Evolutionary conservation across 257 asterid species (phyloP), one percentile per base, ranked within the genome.

Genomic region (Ilex asprella): DNA sequence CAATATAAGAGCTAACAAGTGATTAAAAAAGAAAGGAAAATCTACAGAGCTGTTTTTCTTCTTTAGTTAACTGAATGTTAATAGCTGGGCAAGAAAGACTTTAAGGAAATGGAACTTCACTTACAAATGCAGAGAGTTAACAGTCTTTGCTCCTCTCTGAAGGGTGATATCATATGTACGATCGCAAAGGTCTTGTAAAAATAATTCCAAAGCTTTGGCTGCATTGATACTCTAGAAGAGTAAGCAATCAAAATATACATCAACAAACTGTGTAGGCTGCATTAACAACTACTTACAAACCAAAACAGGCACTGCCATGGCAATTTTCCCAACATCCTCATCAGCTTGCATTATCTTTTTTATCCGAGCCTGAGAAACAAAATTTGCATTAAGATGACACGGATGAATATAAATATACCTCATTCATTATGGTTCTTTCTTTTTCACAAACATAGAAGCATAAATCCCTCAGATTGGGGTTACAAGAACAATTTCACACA

Each of bases 101-200:
- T 11, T 60, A 63, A 41, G 63, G 61, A 56, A 64, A 57, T n/a
- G 44, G 47, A 46, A 57, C 56, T 58, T 43, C 66, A 82, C 95
- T 88, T 76, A 88, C 98, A 91, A 69, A 74, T 91, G 96, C 85
- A 88, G 59, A 21, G 98, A 79, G 68, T 63, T 87, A 64, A 91
- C 96, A 75, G 98, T 91, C 76, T 91, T 91, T 49, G 98, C 98
- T 62, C 98, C 98, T 79, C 94, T 80, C 79, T 81, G 85, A 69
- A 91, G 76, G 35, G 98, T 91, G 65, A 91, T 84, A 82, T 84
- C 96, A 77, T 91, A 88, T 30, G 98, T 91, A 50, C 95, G 94
- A 74, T 88, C 98, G 80, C 98, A 91, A 29, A 91, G 96, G 81
- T 91, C 98, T 88, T 91, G 98, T 76, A 91, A 80, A 76, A 91